Base-by-base conservation (phyloP, 345 rosid genomes). In the Punica granatum region DNA sequence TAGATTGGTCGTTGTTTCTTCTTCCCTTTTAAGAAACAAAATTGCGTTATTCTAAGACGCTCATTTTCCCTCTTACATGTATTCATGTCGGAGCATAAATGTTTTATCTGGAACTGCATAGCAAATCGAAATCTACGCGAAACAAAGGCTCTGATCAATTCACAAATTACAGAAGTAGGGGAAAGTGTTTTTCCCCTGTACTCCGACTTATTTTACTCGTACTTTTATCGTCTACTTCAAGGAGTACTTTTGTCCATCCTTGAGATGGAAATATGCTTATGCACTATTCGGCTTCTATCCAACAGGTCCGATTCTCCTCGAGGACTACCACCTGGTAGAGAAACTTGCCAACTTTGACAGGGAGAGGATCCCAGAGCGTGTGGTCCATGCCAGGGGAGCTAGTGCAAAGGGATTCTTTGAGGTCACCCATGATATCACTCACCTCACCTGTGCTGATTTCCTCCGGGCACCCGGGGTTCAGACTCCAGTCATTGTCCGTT, bases 321-420 rank as follows among this genome's bases (percentile, higher is more conserved):
- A 72, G 75, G 75, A 72, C 51, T 72, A 72, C 62, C 75, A 72
- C 32, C 43, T 72, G 60, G 75, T 72, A 28, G 75, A 72, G 66
- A 72, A 72, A 60, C 70, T 72, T 7, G 75, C 75, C 62, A 67
- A 72, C 66, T 72, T 72, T 36, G 75, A 72, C 25, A 46, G 75
- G 70, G 75, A 72, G 66, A 61, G 75, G 70, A 72, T 72, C 59
- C 75, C 75, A 6, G 75, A 72, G 62, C 75, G 75, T 48, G 75
- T 72, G 49, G 75, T 72, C 63, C 75, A 72, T 39, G 75, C 75
- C 63, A 48, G 75, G 70, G 75, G 75, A 72, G 75, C 75, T 60
- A 72, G 75, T 61, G 75, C 70, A 18, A 72, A 72, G 66, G 75
- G 75, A 10, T 72, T 72, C 66, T 72, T 72, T 39, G 75, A 72